These are phyloP conservation scores for Brasilioporus rufonigricans DNA, from an alignment of 768 basidiomycete genomes.

Conservation along the genomic window DNA sequence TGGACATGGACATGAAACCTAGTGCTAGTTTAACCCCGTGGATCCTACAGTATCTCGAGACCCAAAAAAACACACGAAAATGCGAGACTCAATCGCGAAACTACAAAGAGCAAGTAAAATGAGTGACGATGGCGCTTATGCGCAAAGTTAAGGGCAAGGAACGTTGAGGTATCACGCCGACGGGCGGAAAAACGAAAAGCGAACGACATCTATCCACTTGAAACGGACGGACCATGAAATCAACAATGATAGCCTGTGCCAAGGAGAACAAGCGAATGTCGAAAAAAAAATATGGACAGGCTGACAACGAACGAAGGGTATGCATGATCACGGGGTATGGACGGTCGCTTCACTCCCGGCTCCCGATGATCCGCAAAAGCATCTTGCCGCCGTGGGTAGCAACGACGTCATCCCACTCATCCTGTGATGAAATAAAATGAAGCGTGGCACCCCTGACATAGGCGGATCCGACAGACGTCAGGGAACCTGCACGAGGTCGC, in stretches of 20 bases:
- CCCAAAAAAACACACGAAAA: neutral
- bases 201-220: neutral
- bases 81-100: neutral
- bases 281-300: slow-evolving; percentile 5
- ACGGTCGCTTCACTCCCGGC: slow-evolving; percentile 18
- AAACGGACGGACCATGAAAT: neutral
- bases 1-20: slow-evolving; percentile 8
- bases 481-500: slow-evolving; percentile 33
- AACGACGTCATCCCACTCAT: slow-evolving; percentile 58
- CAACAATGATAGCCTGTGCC: slow-evolving; percentile 1
- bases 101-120: neutral
- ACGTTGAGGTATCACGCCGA: neutral
- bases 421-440: slow-evolving; percentile 50
- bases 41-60: slow-evolving; percentile 1
- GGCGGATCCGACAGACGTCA: slow-evolving; percentile 34
- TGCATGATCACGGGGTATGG: neutral
- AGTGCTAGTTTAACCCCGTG: slow-evolving; percentile 7
- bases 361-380: slow-evolving; percentile 48
- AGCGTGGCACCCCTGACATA: slow-evolving; percentile 25
- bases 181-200: neutral
- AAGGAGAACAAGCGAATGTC: slow-evolving; percentile 5
- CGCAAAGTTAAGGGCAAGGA: neutral
- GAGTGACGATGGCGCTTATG: neutral
- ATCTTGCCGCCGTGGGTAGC: slow-evolving; percentile 49
- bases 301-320: neutral